phyloP scores from a whole-genome alignment of 305 asterid species.

The Coffea humblotiana region DNA sequence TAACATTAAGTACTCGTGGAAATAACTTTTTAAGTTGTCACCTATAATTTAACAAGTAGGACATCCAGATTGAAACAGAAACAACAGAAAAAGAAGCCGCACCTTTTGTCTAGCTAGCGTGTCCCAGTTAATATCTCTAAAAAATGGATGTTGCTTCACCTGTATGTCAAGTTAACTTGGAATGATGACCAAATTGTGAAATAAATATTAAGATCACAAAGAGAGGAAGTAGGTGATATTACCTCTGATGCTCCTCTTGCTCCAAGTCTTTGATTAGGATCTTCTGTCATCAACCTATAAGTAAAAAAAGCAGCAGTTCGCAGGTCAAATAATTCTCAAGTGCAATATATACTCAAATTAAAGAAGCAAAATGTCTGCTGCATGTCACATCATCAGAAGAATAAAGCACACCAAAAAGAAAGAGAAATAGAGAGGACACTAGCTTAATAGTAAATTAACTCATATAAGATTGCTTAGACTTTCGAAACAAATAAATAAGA shows the following conservation, averaged over 20 bases:
- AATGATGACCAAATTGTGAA: constrained; percentile 5
- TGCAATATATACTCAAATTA: neutral
- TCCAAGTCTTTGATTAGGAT: constrained; percentile 96
- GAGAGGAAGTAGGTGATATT: constrained; percentile 12
- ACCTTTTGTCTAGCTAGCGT: constrained; percentile 98
- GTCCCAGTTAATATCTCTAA: constrained; percentile 95
- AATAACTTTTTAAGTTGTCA: neutral
- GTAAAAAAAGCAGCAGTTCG: constrained; percentile 13
- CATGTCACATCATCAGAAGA: neutral
- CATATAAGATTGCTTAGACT: neutral
- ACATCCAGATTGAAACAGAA: neutral
- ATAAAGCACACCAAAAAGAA: neutral
- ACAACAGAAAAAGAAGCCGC: constrained; percentile 8
- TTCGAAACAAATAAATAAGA: neutral
- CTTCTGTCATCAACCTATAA: constrained; percentile 86
- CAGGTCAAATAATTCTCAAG: neutral
- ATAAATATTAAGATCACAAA: constrained; percentile 4
- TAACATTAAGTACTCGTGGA: neutral
- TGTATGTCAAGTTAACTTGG: constrained; percentile 28
- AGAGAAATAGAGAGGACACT: neutral
- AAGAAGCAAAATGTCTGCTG: neutral
- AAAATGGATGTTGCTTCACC: constrained; percentile 96
- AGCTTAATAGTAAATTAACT: neutral
- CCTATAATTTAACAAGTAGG: neutral
- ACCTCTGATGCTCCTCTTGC: constrained; percentile 96